Evolutionary conservation across 768 basidiomycete genomes (phyloP), one percentile per base, ranked within the genome.

Genomic region (Agrocybe praecox): DNA sequence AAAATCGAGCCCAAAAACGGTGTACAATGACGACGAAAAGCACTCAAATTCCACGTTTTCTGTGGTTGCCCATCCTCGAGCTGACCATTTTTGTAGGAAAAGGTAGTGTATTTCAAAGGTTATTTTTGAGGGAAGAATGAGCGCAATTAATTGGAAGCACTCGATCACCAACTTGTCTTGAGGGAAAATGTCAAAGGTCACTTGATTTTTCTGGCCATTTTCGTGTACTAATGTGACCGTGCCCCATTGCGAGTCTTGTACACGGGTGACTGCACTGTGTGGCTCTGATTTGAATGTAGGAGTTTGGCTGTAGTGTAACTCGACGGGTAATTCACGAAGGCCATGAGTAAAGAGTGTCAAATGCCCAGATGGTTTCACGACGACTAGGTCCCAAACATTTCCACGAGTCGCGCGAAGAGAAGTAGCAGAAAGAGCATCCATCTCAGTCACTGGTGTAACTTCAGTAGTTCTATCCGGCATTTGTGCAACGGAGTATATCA

Each of bases 311-410:
- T 61, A 29, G 26, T 23, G 65, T 62, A 81, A 33, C 36, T 67
- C 61, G 18, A 83, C 66, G 21, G 77, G 75, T 10, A 85, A 54
- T 61, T 79, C 76, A 43, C 68, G 65, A 18, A 67, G 62, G 1
- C 87, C 89, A 60, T 90, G 88, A 0, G 87, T 90, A 36, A 89
- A 70, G 3, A 94, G 65, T 0, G 74, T 69, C 10, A 93, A 69
- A 9, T 69, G 68, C 26, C 85, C 79, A 46, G 83, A 76, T 2
- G 85, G 79, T 47, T 80, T 84, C 47, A 92, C 70, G 15, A 89
- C 70, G 5, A 96, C 71, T 10, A 94, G 74, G 68, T 97, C 95
- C 67, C 78, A 78, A 14, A 92, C 76, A 14, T 77, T 72, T 7
- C 72, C 72, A 18, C 94, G 84, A 2, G 88, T 89, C 1, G 85